Base-by-base conservation (phyloP, 768 basidiomycete species). In the Hericium rajendrae region DNA sequence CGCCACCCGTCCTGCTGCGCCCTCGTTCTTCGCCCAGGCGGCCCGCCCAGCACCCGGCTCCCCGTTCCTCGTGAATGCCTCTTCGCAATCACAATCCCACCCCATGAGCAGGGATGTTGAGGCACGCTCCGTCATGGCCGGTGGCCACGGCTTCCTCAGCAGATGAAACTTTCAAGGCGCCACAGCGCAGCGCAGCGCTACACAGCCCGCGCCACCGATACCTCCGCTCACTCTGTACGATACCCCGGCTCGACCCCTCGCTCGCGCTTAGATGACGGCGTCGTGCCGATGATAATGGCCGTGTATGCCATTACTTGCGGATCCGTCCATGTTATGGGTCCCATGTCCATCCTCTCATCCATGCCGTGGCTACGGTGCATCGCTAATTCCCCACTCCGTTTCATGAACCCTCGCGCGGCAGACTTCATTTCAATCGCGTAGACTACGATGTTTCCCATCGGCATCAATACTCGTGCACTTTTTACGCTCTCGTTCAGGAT, bases 21-120 rank as follows among this genome's bases (percentile, higher is more conserved):
- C 62, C 4, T 58, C 60, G 16, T 61, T 58, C 53, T 63, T 63
- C 28, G 57, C 57, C 3, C 62, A 63, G 15, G 48, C 56, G 6
- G 59, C 46, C 2, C 57, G 60, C 16, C 62, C 57, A 6, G 43
- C 57, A n/a, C 48, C 55, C 40, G 56, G 54, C 32, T 61, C 60
- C 11, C 62, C 62, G 18, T 62, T 62, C 37, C 55, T 58, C 37
- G 28, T 61, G 38, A 48, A 60, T 32, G 32, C 56, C 13, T 54
- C 61, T 16, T 24, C 54, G 0, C 53, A 61, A 6, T 16, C 52
- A 12, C 54, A 48, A 13, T 22, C 39, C 4, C 49, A 26, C 4
- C 15, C 20, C 49, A 24, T 26, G 24, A 26, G 9, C 49, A 54
- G 41, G 22, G 60, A 62, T 38, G 38, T 51, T 39, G 62, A 63